Base-by-base conservation (phyloP, 2,329 filamentous ascomycete species). In the Colletotrichum euphorbiae region DNA sequence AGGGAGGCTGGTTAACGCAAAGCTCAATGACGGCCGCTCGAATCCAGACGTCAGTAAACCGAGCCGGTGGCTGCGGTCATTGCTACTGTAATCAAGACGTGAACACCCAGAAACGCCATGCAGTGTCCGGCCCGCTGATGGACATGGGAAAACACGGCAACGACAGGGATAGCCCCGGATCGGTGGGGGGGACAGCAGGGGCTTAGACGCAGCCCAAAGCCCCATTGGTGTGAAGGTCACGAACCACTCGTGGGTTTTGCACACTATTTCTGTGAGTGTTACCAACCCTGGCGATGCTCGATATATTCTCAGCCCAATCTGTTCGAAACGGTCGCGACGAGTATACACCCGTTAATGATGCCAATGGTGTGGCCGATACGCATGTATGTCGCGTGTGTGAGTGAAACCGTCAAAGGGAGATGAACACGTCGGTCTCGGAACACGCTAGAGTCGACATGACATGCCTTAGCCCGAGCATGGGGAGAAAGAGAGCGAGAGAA, bases 261-360 rank as follows among this genome's bases (percentile, higher is more conserved):
- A 33, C 50, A 61, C 65, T 68, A 68, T 68, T 68, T 68, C 65
- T 59, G 40, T 68, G 19, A 31, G 58, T 60, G 58, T 52, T 36
- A 55, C 28, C 33, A 13, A 55, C 21, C 21, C n/a, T 36, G 33
- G 36, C 43, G 46, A 56, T 58, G 54, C 19, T 45, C 38, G 24
- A 48, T 63, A 24, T 36, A 54, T 54, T 31, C 33, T 28, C 31
- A 54, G 31, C 17, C 13, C 46, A 65, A 68, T 68, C 11, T 59
- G 21, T 40, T 55, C 21, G 65, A 68, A 65, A 65, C 65, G 9
- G 51, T 42, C 9, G 54, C 38, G 46, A 46, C 40, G 17, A 33
- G 31, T 9, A 12, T n/a, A 28, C 46, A 17, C 12, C 17, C 15
- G 45, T 51, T 13, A 15, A 43, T 43, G 45, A 52, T 17, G 36